These are phyloP conservation scores for Colletotrichum lindemuthianum DNA, from an alignment of 2,329 filamentous ascomycete species.

Conservation along the genomic window DNA sequence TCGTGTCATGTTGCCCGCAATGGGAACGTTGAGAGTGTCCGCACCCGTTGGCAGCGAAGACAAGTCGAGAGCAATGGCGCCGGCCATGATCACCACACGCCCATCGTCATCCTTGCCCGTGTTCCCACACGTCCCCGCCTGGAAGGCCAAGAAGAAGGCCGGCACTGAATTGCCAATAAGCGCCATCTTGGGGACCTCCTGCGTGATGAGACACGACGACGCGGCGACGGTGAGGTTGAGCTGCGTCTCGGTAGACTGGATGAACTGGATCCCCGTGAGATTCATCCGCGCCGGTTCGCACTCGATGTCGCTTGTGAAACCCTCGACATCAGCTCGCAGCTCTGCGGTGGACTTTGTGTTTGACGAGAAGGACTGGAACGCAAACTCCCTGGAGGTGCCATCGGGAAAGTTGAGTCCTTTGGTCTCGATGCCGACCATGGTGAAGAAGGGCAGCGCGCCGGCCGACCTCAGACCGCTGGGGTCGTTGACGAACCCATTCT, in stretches of 20 bases:
- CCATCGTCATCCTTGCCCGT: conserved; percentile 36
- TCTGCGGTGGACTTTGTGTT: conserved; percentile 39
- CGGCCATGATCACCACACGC: conserved; percentile 41
- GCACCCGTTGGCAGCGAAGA: conserved; percentile 14
- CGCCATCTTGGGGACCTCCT: conserved; percentile 36
- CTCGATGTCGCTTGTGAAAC: conserved; percentile 45
- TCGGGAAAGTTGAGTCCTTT: conserved; percentile 42
- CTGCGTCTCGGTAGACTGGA: conserved; percentile 34
- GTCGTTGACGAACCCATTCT: conserved; percentile 44
- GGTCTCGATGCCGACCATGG: conserved; percentile 46
- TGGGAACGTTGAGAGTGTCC: conserved; percentile 24
- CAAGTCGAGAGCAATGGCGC: conserved; percentile 36
- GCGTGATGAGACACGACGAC: conserved; percentile 34
- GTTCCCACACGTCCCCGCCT: conserved; percentile 37
- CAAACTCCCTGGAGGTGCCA: conserved; percentile 45
- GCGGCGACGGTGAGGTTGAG: conserved; percentile 45
- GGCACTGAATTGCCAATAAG: conserved; percentile 33
- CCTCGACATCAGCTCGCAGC: conserved; percentile 47
- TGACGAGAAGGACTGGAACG: conserved; percentile 47
- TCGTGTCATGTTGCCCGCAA: conserved; percentile 37
- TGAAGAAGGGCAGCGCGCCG: conserved; percentile 45
- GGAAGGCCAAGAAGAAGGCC: conserved; percentile 39
- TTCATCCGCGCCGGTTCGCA: conserved; percentile 44
- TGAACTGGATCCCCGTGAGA: conserved; percentile 40
- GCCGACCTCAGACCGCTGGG: conserved; percentile 39